A percentile compares a stretch with the other conserved stretches of the same genome.
phyloP scores from a whole-genome alignment of 2,329 filamentous ascomycete genomes.

The Talaromyces sp. region DNA sequence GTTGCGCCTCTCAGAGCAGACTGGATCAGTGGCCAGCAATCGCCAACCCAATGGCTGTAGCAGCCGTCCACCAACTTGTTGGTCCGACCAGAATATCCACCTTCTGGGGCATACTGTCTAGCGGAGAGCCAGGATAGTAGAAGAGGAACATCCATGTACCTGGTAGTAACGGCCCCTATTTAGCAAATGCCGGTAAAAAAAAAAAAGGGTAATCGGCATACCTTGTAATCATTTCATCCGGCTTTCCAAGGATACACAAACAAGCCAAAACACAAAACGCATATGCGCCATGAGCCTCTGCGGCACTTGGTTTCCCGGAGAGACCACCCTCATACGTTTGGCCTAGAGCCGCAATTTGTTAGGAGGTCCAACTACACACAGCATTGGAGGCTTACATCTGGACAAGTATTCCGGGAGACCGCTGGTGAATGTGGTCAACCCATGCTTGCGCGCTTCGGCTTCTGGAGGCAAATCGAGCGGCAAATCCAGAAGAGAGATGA shows the following conservation, averaged over 20 bases:
- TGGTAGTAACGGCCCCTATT: conserved; percentile 28
- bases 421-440: conserved; percentile 62
- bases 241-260: conserved; percentile 77
- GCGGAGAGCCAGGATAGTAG: conserved; percentile 85
- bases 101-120: conserved; percentile 84
- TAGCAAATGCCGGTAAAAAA: not conserved
- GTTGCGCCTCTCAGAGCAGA: conserved; percentile 60
- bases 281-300: conserved; percentile 94
- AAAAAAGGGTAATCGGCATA: conserved; percentile 33
- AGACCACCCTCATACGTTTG: conserved; percentile 96
- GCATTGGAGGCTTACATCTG: conserved; percentile 53
- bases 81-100: conserved; percentile 86
- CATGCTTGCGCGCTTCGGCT: conserved; percentile 61
- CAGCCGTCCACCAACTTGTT: conserved; percentile 98
- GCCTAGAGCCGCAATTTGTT: conserved; percentile 45
- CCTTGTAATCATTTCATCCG: conserved; percentile 67
- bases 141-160: conserved; percentile 69
- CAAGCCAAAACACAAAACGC: conserved; percentile 91
- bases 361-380: not conserved
- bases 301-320: conserved; percentile 67
- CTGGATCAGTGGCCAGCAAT: conserved; percentile 88
- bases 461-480: conserved; percentile 72
- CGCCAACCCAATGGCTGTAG: conserved; percentile 96
- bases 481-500: conserved; percentile 76
- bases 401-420: conserved; percentile 75